These are phyloP conservation scores for Pythium phragmiticola DNA, from an alignment of 352 stramenopile genomes.

Conservation along the genomic window DNA sequence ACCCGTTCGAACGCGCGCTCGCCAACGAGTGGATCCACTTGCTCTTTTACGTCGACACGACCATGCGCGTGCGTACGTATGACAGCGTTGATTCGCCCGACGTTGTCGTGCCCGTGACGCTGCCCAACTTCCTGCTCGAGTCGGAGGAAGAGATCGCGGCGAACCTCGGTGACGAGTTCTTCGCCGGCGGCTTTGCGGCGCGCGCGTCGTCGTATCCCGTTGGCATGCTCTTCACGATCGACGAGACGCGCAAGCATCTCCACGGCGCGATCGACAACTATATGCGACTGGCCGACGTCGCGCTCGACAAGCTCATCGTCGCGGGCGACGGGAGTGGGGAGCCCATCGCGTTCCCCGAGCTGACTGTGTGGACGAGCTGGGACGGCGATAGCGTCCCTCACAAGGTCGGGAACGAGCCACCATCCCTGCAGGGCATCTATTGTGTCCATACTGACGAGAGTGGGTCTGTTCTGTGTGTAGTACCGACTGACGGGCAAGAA, in stretches of 20 bases:
- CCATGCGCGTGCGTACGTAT: slow-evolving; percentile 16
- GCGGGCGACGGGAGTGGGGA: slow-evolving; percentile 23
- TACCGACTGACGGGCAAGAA: slow-evolving; percentile 47
- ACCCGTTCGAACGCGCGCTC: slow-evolving; percentile 58
- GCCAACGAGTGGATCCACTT: slow-evolving; percentile 71
- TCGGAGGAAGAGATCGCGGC: slow-evolving; percentile 62
- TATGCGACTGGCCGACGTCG: slow-evolving; percentile 45
- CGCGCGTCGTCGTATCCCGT: slow-evolving; percentile 57
- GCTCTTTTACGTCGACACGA: slow-evolving; percentile 68
- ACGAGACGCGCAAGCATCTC: slow-evolving; percentile 66
- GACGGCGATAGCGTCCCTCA: slow-evolving; percentile 18
- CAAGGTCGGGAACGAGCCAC: slow-evolving; percentile 6
- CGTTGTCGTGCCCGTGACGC: slow-evolving; percentile 30
- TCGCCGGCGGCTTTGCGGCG: slow-evolving; percentile 46
- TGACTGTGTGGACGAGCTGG: slow-evolving; percentile 42
- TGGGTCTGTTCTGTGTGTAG: not conserved
- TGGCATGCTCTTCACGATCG: slow-evolving; percentile 68
- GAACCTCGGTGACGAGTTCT: slow-evolving; percentile 65
- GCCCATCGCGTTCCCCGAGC: slow-evolving; percentile 39
- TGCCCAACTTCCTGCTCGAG: slow-evolving; percentile 70
- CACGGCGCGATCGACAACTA: slow-evolving; percentile 69
- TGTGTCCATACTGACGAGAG: not conserved
- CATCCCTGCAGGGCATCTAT: not conserved
- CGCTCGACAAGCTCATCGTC: slow-evolving; percentile 51
- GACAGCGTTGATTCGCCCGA: slow-evolving; percentile 3